Base-by-base conservation (phyloP, 2,329 filamentous ascomycete species). In the Bipolaris bicolor region DNA sequence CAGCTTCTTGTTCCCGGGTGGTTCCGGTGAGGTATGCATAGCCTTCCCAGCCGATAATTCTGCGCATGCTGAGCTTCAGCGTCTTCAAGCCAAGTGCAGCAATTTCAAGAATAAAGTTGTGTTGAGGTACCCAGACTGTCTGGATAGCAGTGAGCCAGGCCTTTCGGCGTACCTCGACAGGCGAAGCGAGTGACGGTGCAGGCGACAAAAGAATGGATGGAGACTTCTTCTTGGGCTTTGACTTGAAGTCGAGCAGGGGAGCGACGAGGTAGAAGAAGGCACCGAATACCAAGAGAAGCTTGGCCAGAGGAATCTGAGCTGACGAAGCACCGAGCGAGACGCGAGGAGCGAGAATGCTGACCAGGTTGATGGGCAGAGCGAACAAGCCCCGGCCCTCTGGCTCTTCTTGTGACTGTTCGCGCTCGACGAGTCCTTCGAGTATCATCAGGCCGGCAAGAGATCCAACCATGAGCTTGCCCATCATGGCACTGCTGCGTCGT, bases 61-160 rank as follows among this genome's bases (percentile, higher is more conserved):
- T 92, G 44, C 91, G 87, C 51, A 92, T 75, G 66, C 90, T 90
- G 49, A 96, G 88, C 76, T 96, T 96, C 54, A 90, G 77, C 52
- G 88, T 91, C 80, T 97, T 95, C 40, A 92, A 81, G 6, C 88
- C 82, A 22, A 97, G 83, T 3, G 92, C 93, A 15, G 90, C 87
- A 53, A 91, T 89, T 75, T 97, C 94, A 3, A 96, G 86, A 64
- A 94, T 84, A 74, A 96, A 93, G 65, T 89, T 91, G 75, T 96
- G 91, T 18, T 89, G 86, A 10, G 94, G 94, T 13, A 97, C 90
- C 86, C 92, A 96, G 22, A 97, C 91, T 3, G 90, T 94, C 77
- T 97, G 93, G 57, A 97, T 89, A 7, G 93, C 91, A 3, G 93
- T 97, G 55, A 96, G 87, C 93, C 94, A 97, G 31, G 93, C 93